Base-by-base conservation (phyloP, 148 eudicot genomes). In the Camellia lanceoleosa region DNA sequence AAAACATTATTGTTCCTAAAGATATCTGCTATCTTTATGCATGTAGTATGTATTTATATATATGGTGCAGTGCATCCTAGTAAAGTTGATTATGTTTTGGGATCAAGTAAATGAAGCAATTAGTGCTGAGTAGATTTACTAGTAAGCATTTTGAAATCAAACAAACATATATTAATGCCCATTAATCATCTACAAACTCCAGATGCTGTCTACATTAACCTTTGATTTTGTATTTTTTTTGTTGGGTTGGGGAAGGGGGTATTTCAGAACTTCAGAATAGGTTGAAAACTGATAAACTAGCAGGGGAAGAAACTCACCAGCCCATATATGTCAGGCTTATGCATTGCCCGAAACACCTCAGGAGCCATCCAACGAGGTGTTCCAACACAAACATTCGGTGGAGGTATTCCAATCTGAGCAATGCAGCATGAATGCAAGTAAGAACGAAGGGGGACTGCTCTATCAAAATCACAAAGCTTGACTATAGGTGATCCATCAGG, bases 291-390 rank as follows among this genome's bases (percentile, higher is more conserved):
- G 30, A 59, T 18, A 51, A 51, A 75, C n/a, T 58, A 30, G 44
- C 15, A 10, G 58, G 56, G 10, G 46, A 54, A 78, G 63, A 73
- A 61, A 85, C 93, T 85, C 82, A 95, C 98, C 92, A 91, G 85
- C 51, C 99, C 99, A 87, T 96, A 96, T 58, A 79, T 11, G 43
- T 79, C 79, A 30, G 78, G 94, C 12, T 86, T 81, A 85, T 89
- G 74, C 88, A 92, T 88, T 74, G 99, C 90, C 73, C 68, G 87
- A 71, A 87, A 87, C 77, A 96, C 95, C 86, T 96, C 99, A 76
- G 99, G 99, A 83, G 99, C 97, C 99, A 96, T 96, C 99, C 99
- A 96, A 46, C 94, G 89, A 73, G 98, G 98, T 8, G 98, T 96
- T 76, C 99, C 99, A 78, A 96, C 93, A 84, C 98, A 96, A 38